phyloP scores from a whole-genome alignment of 1,284 basidiomycete species.

The Athelia sp. region DNA sequence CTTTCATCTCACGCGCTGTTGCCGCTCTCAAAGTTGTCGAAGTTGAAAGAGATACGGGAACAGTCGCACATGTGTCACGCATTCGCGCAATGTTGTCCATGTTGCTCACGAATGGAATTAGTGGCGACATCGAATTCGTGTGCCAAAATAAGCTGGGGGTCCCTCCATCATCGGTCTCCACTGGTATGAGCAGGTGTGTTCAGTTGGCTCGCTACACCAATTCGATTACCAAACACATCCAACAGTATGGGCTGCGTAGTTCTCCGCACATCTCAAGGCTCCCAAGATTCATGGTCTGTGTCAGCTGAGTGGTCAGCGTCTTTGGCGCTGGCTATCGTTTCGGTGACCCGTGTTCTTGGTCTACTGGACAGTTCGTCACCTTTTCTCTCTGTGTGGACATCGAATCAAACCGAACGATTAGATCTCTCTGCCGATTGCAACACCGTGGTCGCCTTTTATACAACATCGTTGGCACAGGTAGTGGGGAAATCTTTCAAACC shows the following conservation, averaged over 20 bases:
- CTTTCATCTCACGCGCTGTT: slow-evolving; percentile 16
- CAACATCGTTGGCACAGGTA: slow-evolving; percentile 55
- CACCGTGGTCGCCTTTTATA: slow-evolving; percentile 75
- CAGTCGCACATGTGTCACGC: background rate
- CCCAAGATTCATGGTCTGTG: slow-evolving; percentile 58
- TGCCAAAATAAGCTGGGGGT: slow-evolving; percentile 49
- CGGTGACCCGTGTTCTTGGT: slow-evolving; percentile 65
- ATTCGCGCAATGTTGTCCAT: slow-evolving; percentile 41
- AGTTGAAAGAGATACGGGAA: background rate
- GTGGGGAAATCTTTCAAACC: slow-evolving; percentile 56
- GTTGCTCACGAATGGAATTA: slow-evolving; percentile 48
- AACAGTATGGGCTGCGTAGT: slow-evolving; percentile 33
- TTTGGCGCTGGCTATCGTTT: slow-evolving; percentile 61
- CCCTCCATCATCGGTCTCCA: slow-evolving; percentile 24
- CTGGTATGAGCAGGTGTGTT: slow-evolving; percentile 49
- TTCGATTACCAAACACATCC: background rate
- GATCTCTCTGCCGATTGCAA: slow-evolving; percentile 63
- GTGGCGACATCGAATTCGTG: slow-evolving; percentile 58
- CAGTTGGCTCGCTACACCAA: background rate
- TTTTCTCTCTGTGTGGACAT: slow-evolving; percentile 1
- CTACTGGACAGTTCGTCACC: slow-evolving; percentile 57
- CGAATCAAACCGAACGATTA: slow-evolving; percentile 20
- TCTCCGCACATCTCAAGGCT: slow-evolving; percentile 33
- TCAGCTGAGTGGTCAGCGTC: slow-evolving; percentile 66
- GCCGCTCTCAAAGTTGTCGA: background rate